These are phyloP conservation scores for Remersonia thermophila DNA, from an alignment of 2,329 filamentous ascomycete species.

Conservation along the genomic window DNA sequence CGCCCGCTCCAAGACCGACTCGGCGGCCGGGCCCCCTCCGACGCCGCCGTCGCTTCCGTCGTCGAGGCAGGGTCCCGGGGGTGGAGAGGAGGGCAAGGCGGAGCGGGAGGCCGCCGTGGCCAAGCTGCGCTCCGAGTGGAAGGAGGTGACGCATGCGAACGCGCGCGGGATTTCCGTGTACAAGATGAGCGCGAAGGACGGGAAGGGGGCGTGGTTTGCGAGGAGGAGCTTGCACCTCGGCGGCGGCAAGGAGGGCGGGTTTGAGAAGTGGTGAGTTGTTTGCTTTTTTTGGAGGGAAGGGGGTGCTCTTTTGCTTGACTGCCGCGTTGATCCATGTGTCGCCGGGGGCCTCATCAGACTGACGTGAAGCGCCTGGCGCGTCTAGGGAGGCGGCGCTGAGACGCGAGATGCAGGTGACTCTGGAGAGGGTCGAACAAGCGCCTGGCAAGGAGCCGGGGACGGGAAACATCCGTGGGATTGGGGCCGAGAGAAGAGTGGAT, in stretches of 20 bases:
- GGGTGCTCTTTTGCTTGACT: neutral
- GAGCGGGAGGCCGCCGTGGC: slow-evolving; percentile 23
- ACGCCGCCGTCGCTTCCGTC: too few species aligned
- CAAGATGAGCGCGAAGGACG: slow-evolving; percentile 67
- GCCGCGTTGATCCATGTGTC: too few species aligned
- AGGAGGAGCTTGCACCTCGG: slow-evolving; percentile 58
- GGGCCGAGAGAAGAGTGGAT: slow-evolving; percentile 65
- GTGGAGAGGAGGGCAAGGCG: too few species aligned
- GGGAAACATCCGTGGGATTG: slow-evolving; percentile 72
- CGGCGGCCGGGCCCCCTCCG: too few species aligned
- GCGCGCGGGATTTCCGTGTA: slow-evolving; percentile 66
- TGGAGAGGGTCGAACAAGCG: slow-evolving; percentile 24
- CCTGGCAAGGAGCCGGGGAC: slow-evolving; percentile 48
- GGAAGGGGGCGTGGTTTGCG: slow-evolving; percentile 82
- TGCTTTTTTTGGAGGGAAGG: neutral
- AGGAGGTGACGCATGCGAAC: slow-evolving; percentile 63
- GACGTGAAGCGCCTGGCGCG: too few species aligned
- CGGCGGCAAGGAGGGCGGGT: slow-evolving; percentile 42
- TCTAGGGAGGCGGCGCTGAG: slow-evolving; percentile 54
- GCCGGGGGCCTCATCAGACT: too few species aligned
- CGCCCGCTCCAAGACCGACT: slow-evolving; percentile 44
- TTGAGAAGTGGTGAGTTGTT: slow-evolving; percentile 42
- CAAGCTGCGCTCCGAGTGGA: slow-evolving; percentile 72
- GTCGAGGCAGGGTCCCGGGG: too few species aligned
- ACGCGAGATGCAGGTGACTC: slow-evolving; percentile 66